A percentile compares a stretch with the other conserved stretches of the same genome.
Conservation (phyloP, 805 yeast species). For the Ogataea haglerorum region DNA sequence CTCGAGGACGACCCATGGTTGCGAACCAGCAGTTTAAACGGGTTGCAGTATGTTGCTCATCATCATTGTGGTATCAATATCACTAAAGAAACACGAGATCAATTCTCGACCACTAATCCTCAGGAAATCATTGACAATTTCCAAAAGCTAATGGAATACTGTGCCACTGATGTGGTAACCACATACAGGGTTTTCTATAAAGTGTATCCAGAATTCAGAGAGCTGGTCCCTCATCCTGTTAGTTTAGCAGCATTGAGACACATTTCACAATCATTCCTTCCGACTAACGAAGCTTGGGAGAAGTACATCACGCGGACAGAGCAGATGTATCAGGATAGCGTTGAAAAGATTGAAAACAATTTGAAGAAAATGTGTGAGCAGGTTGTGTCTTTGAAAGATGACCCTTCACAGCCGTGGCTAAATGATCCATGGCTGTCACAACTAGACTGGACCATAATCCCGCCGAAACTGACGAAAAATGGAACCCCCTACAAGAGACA, state of each 20-base stretch:
- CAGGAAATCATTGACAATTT: constrained; percentile 54
- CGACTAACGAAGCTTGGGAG: constrained; percentile 74
- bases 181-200: constrained; percentile 68
- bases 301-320: constrained; percentile 71
- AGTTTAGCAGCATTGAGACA: constrained; percentile 83
- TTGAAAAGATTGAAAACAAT: constrained; percentile 52
- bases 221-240: constrained; percentile 87
- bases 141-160: constrained; percentile 64
- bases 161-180: constrained; percentile 78
- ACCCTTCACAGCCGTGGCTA: constrained; percentile 38
- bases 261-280: constrained; percentile 70
- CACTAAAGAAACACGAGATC: constrained; percentile 65
- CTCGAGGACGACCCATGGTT: constrained; percentile 83
- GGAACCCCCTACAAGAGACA: constrained; percentile 71
- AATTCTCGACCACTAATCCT: constrained; percentile 54
- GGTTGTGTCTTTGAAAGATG: constrained; percentile 45
- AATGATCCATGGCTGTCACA: constrained; percentile 89
- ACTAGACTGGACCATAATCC: constrained; percentile 77
- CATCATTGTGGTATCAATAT: constrained; percentile 70
- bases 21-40: constrained; percentile 68
- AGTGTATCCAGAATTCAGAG: constrained; percentile 64
- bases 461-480: constrained; percentile 57
- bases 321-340: constrained; percentile 54
- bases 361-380: constrained; percentile 59
- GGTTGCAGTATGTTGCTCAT: constrained; percentile 72